Evolutionary conservation across 805 yeast genomes (phyloP).

Genomic region (Blastobotrys muscicola): DNA sequence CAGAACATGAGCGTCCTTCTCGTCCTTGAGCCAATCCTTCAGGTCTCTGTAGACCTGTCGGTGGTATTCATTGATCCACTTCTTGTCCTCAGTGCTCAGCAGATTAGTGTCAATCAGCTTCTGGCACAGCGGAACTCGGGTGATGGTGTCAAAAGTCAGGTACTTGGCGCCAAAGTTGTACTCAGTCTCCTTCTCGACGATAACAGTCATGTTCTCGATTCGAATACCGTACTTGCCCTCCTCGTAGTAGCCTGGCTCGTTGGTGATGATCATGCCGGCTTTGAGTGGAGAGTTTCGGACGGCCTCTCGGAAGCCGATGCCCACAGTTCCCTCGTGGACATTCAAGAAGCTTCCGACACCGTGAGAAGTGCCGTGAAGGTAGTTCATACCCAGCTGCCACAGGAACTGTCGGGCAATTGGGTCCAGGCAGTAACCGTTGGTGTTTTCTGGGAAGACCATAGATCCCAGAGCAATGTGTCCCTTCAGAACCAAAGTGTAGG

Average conservation of each 20-base stretch:
- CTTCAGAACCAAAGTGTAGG: constrained; percentile 78
- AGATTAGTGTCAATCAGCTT: constrained; percentile 55
- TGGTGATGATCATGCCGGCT: constrained; percentile 69
- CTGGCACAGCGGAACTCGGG: constrained; percentile 74
- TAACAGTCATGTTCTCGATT: constrained; percentile 73
- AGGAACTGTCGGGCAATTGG: constrained; percentile 72
- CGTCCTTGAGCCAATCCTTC: constrained; percentile 33
- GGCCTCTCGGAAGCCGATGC: constrained; percentile 50
- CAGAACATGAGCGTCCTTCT: constrained; percentile 49
- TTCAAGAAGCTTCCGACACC: constrained; percentile 89
- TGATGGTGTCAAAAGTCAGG: constrained; percentile 71
- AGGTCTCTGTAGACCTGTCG: constrained; percentile 43
- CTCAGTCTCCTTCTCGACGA: constrained; percentile 33
- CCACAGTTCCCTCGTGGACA: constrained; percentile 93
- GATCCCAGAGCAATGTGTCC: constrained; percentile 85
- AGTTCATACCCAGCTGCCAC: constrained; percentile 77
- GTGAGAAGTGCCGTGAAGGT: constrained; percentile 94
- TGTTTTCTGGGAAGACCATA: constrained; percentile 66
- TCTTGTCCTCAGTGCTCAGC: constrained; percentile 51
- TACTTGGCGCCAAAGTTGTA: constrained; percentile 44
- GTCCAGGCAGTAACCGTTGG: constrained; percentile 71
- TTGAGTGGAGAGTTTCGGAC: constrained; percentile 41
- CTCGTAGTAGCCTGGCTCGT: constrained; percentile 91
- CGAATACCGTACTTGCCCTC: constrained; percentile 88
- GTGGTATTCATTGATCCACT: constrained; percentile 66